phyloP scores from a whole-genome alignment of 2,329 filamentous ascomycete genomes.

The Colletotrichum salicis region DNA sequence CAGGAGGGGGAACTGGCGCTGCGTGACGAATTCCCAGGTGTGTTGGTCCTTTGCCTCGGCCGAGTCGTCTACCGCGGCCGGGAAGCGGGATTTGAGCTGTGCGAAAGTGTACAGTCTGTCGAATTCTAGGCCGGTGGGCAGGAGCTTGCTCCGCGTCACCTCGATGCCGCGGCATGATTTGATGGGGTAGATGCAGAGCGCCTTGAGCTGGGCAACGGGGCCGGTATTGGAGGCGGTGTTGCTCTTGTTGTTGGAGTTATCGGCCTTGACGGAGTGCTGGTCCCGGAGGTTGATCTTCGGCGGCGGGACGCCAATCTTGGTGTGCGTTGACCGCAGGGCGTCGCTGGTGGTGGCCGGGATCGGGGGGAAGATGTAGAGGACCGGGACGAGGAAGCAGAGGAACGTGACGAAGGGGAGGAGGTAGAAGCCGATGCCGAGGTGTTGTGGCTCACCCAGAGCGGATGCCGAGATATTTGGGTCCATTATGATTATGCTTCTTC shows the following conservation, averaged over 20 bases:
- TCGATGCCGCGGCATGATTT: constrained; percentile 86
- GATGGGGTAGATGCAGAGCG: constrained; percentile 82
- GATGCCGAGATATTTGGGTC: constrained; percentile 19
- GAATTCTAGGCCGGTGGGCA: constrained; percentile 77
- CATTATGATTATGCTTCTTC: background rate
- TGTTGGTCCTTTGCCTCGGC: constrained; percentile 51
- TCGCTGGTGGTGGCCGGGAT: constrained; percentile 63
- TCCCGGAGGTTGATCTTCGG: constrained; percentile 50
- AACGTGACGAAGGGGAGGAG: constrained; percentile 57
- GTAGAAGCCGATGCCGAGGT: constrained; percentile 43
- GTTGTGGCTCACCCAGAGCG: constrained; percentile 2
- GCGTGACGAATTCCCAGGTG: constrained; percentile 78
- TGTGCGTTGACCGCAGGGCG: constrained; percentile 65
- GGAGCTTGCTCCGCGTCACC: constrained; percentile 70
- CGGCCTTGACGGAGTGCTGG: constrained; percentile 34
- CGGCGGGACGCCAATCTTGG: constrained; percentile 54
- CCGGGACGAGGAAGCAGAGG: constrained; percentile 62
- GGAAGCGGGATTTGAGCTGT: constrained; percentile 66
- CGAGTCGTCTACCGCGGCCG: constrained; percentile 48
- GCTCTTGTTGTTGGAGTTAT: constrained; percentile 7
- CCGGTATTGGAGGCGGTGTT: background rate
- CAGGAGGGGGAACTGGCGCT: constrained; percentile 75
- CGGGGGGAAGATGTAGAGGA: constrained; percentile 66
- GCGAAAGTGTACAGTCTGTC: constrained; percentile 88
- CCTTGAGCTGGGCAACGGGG: constrained; percentile 56